A percentile compares a stretch with the other conserved stretches of the same genome.
Conservation (phyloP, 2,329 filamentous ascomycete species). For the Helotiales sp. region DNA sequence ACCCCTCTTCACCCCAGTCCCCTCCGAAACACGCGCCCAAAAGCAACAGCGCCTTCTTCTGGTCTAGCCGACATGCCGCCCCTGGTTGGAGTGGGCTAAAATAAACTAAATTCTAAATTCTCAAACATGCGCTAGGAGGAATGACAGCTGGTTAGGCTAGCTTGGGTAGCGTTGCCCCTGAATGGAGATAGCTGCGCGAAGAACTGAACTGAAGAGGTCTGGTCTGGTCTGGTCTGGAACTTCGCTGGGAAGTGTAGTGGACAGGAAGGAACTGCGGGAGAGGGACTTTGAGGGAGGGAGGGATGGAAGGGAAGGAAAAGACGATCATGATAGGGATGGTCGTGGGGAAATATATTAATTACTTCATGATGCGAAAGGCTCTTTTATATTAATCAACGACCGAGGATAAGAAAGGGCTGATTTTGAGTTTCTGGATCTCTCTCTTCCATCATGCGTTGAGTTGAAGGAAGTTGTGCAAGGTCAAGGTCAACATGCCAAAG, state of each 20-base stretch:
- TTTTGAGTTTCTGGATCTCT: background rate
- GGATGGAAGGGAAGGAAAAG: background rate
- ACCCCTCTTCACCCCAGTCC: background rate
- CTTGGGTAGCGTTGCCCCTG: background rate
- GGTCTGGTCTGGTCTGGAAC: background rate
- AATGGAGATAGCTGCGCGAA: no score
- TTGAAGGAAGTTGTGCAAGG: no score
- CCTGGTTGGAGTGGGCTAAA: background rate
- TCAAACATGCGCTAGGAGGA: background rate
- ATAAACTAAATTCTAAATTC: no score
- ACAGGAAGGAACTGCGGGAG: no score
- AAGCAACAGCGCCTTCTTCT: background rate
- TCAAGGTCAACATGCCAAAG: no score
- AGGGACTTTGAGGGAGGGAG: no score
- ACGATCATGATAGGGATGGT: background rate
- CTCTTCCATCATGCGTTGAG: no score
- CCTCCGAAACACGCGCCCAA: conserved; percentile 5
- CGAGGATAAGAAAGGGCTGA: background rate
- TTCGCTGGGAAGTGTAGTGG: no score
- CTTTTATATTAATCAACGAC: no score
- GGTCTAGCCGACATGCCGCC: background rate
- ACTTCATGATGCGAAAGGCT: no score
- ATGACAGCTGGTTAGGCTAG: background rate
- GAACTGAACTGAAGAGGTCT: background rate
- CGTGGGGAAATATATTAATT: background rate